A percentile compares a stretch with the other conserved stretches of the same genome.
Evolutionary conservation across 129 eudicot genomes (phyloP).

Genomic region (Calendula officinalis): DNA sequence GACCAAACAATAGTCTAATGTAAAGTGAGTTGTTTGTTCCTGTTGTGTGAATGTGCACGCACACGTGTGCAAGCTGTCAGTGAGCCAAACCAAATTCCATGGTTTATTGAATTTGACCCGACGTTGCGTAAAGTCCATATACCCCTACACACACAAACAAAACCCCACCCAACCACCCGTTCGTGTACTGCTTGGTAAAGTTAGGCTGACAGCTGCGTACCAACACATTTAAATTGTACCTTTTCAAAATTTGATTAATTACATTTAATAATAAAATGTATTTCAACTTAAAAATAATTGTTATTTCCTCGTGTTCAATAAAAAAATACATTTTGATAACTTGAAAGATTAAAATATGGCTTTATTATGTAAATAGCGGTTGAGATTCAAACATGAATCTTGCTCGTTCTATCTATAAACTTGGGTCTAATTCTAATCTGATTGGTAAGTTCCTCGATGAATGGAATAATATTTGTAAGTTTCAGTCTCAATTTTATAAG

Average conservation of each 20-base stretch:
- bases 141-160: slow-evolving; percentile 22
- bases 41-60: not conserved
- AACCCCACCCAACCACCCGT: slow-evolving; percentile 17
- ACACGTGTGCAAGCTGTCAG: slow-evolving; percentile 24
- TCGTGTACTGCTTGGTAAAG: slow-evolving; percentile 14
- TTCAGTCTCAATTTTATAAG: no score
- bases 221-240: not conserved
- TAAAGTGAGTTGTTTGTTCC: not conserved
- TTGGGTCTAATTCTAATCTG: no score
- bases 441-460: no score
- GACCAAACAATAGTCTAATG: not conserved
- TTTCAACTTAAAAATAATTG: not conserved
- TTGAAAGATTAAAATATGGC: no score
- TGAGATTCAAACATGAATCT: no score
- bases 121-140: slow-evolving; percentile 13
- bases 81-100: slow-evolving; percentile 1
- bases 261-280: not conserved
- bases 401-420: no score
- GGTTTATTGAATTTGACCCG: slow-evolving; percentile 10
- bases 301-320: not conserved
- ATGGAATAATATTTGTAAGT: no score
- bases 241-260: not conserved
- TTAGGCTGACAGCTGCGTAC: slow-evolving; percentile 1
- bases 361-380: no score
- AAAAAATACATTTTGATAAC: no score